A percentile compares a stretch with the other conserved stretches of the same genome.
Conservation (phyloP, 1,139 yeast species). For the Magnusiomyces ingens region DNA sequence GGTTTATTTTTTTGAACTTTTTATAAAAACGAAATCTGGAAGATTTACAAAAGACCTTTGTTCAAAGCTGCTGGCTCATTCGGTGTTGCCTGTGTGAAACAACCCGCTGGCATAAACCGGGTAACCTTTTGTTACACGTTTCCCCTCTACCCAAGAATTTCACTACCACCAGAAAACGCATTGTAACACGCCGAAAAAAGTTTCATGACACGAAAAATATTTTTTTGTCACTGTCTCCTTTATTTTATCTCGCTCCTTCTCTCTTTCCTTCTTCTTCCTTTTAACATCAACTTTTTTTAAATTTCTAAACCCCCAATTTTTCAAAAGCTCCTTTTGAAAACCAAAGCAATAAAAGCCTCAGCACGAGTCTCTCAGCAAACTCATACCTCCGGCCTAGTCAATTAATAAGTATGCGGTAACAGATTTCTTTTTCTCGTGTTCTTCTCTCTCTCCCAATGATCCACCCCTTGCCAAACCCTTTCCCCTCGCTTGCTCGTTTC, state of each 20-base stretch:
- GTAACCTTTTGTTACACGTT: neutral
- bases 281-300: neutral
- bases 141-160: neutral
- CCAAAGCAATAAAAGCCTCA: neutral
- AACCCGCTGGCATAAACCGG: neutral
- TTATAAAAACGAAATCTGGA: neutral
- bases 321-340: neutral
- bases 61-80: too few species aligned
- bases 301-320: neutral
- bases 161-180: neutral
- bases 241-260: neutral
- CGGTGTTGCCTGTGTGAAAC: neutral
- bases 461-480: too few species aligned
- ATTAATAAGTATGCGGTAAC: conserved; percentile 5
- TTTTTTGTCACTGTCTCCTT: neutral
- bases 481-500: too few species aligned
- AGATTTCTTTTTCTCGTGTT: neutral
- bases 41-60: too few species aligned
- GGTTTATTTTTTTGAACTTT: neutral
- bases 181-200: neutral
- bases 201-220: neutral
- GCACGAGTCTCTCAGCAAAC: neutral
- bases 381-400: too few species aligned
- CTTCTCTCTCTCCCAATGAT: neutral
- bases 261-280: neutral